Conservation (phyloP, 2,329 filamentous ascomycete species). For the Purpureocillium takamizusanense region DNA sequence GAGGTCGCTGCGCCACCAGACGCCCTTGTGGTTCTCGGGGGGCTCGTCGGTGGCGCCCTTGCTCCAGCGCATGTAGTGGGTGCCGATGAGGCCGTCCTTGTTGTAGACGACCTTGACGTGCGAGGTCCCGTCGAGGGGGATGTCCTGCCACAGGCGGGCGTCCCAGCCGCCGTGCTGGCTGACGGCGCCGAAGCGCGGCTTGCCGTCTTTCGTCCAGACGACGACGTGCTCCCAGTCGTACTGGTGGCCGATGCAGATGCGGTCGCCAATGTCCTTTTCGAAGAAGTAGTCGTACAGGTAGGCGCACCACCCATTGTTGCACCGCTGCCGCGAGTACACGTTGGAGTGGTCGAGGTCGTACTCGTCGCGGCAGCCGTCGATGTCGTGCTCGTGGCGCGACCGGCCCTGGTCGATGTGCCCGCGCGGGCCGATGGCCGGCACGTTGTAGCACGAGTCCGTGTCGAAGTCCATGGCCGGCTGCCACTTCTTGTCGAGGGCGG, state of each 20-base stretch:
- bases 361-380: conserved; percentile 21
- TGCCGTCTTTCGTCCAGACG: conserved; percentile 19
- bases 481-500: conserved; percentile 12
- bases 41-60: conserved; percentile 9
- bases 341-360: conserved; percentile 27
- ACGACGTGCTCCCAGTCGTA: conserved; percentile 30
- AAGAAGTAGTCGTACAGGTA: conserved; percentile 37
- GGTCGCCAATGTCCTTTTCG: conserved; percentile 27
- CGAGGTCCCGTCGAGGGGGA: conserved; percentile 17
- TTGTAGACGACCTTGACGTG: conserved; percentile 27
- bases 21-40: conserved; percentile 20
- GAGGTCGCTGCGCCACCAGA: conserved; percentile 20
- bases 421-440: conserved; percentile 24
- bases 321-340: conserved; percentile 31
- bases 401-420: conserved; percentile 23
- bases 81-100: conserved; percentile 21
- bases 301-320: conserved; percentile 35
- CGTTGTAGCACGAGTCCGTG: conserved; percentile 28
- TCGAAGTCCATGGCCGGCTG: conserved; percentile 22
- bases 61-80: conserved; percentile 23
- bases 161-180: conserved; percentile 23
- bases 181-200: conserved; percentile 17
- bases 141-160: conserved; percentile 8
- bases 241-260: conserved; percentile 22
- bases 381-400: conserved; percentile 16